Percentiles rank a stretch among this genome's conserved stretches.
phyloP scores from a whole-genome alignment of 305 asterid species.

The Solanum hybrid region DNA sequence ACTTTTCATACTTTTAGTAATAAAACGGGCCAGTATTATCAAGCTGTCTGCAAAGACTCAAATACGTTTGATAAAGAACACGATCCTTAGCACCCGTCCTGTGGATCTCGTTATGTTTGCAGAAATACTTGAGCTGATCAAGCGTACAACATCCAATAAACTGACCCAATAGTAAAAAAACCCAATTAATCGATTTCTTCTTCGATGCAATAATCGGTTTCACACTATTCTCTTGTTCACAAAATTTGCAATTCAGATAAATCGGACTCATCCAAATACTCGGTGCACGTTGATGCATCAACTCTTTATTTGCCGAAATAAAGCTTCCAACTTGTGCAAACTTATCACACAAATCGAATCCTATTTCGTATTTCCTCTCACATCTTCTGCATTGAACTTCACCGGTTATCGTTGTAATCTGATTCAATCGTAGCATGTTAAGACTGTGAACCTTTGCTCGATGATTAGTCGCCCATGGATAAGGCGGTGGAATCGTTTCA shows the following conservation, averaged over 20 bases:
- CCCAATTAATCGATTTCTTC: conserved; percentile 57
- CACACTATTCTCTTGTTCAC: conserved; percentile 34
- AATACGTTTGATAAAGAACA: conserved; percentile 50
- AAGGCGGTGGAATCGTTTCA: conserved; percentile 23
- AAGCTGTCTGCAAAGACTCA: conserved; percentile 60
- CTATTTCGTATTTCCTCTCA: conserved; percentile 24
- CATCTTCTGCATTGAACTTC: conserved; percentile 56
- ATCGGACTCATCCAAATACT: conserved; percentile 41
- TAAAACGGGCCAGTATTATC: conserved; percentile 52
- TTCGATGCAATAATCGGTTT: conserved; percentile 42
- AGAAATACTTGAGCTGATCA: conserved; percentile 67
- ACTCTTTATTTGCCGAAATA: conserved; percentile 16
- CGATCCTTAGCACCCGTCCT: conserved; percentile 87
- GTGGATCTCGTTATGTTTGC: conserved; percentile 72
- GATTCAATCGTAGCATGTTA: not conserved
- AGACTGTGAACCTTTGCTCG: conserved; percentile 42
- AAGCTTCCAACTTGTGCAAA: conserved; percentile 17
- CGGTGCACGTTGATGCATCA: conserved; percentile 61
- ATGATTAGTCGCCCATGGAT: conserved; percentile 38
- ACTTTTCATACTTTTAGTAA: conserved; percentile 2
- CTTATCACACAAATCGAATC: conserved; percentile 27
- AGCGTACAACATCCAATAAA: conserved; percentile 66
- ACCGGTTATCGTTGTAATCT: conserved; percentile 29
- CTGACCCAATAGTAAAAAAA: conserved; percentile 56
- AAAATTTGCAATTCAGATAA: conserved; percentile 29